Evolutionary conservation across 768 basidiomycete species (phyloP), one percentile per base, ranked within the genome.

Genomic region (Tylopilus balloui): DNA sequence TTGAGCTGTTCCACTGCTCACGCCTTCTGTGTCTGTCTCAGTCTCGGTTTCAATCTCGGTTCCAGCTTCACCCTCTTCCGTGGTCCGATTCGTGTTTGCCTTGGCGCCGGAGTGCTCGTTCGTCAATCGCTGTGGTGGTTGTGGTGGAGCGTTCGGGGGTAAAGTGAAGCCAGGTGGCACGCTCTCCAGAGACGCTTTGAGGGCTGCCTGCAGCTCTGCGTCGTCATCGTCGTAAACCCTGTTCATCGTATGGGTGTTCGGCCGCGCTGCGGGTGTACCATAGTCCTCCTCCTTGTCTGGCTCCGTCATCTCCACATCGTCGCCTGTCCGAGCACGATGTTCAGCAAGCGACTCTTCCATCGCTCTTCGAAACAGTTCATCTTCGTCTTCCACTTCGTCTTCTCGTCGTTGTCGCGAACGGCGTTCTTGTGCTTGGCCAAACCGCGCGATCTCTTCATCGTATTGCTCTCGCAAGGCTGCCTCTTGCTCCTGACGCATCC

Each of bases 161-260:
- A 73, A 57, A 23, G 66, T 56, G 68, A 74, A 83, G 25, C 74
- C 84, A 34, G 69, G 66, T 1, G 86, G 83, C 19, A 81, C 64
- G 35, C 71, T 71, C 61, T 86, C 85, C 53, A 94, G 71, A 31
- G 91, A 92, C 3, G 90, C 92, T 61, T 73, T 83, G 41, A 95
- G 72, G 5, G 92, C 92, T 11, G 91, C 92, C 68, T 94, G 92
- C 39, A 95, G 69, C 57, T 88, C 85, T 20, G 79, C 81, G 58
- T 95, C 92, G 43, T 93, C 92, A 54, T 94, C 92, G 53, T 93
- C 92, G 56, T 88, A 83, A 32, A 84, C 78, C 39, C 81, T 70
- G 43, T 75, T 51, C 41, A 51, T 42, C 39, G 40, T 28, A 45
- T 35, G 53, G 36, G 31, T 35, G 27, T 25, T 41, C 21, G 44